Base-by-base conservation (phyloP, 176 grass and related monocot genomes). In the Phyllostachys edulis region DNA sequence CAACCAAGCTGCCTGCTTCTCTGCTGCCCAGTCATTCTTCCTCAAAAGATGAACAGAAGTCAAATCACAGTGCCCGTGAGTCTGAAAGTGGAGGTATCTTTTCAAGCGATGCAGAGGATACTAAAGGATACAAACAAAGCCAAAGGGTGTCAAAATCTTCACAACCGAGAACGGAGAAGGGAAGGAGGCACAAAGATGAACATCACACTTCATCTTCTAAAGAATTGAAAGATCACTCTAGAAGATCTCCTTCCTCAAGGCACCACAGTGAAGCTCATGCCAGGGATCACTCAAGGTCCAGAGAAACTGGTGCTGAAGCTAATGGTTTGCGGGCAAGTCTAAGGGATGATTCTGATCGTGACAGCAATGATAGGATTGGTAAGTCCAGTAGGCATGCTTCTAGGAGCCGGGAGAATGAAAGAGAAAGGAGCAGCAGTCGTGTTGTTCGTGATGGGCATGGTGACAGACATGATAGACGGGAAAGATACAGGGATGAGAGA, bases 351-450 rank as follows among this genome's bases (percentile, higher is more conserved):
- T 80, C 78, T 73, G 75, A 79, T 26, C 55, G 12, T 84, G 65
- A 87, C 29, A 75, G 59, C n/a, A 50, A 60, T 64, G 74, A 52
- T 34, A 91, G 52, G 63, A 78, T 81, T 69, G 76, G 86, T 5
- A 89, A 49, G 57, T 65, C 66, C 57, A 79, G 32, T 60, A 81
- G 78, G 50, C 40, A 93, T 49, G 49, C 50, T 3, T 41, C 27
- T 39, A 84, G 47, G 56, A 90, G 36, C 18, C 41, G 21, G n/a
- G 82, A 82, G 12, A 61, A 12, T 67, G 87, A 90, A 47, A 90
- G 74, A 80, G 85, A 92, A 63, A 94, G 87, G 68, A 90, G 85
- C 46, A 85, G 77, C 18, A 83, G 69, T 3, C 72, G 11, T 63
- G 38, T 21, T 63, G 67, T 38, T 67, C 62, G 47, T 75, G 82